phyloP scores from a whole-genome alignment of 768 basidiomycete genomes.

The Psilocybe sp. region DNA sequence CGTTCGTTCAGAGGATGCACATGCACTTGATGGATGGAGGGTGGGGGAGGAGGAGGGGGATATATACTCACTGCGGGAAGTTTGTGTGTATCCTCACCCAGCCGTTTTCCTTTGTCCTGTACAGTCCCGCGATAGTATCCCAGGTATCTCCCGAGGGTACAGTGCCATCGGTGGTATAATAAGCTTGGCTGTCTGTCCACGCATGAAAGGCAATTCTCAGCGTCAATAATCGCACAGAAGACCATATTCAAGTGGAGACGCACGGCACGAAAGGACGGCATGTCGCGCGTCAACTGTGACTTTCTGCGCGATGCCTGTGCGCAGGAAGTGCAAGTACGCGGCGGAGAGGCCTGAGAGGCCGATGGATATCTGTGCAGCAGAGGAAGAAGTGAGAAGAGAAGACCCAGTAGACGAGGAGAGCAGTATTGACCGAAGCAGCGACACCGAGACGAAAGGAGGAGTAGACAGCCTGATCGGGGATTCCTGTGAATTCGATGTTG shows the following conservation, averaged over 20 bases:
- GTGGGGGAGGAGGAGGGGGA: background rate
- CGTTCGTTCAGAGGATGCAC: background rate
- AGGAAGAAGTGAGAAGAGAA: background rate
- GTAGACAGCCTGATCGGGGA: conserved; percentile 41
- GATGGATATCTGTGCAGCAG: conserved; percentile 8
- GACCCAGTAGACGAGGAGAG: background rate
- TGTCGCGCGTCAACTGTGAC: conserved; percentile 55
- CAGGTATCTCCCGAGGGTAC: conserved; percentile 32
- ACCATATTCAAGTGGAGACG: conserved; percentile 13
- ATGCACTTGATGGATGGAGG: background rate
- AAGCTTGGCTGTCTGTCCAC: conserved; percentile 45
- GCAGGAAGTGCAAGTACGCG: conserved; percentile 44
- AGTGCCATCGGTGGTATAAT: conserved; percentile 42
- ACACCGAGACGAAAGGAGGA: conserved; percentile 55
- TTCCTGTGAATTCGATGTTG: conserved; percentile 10
- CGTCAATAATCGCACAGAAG: no score
- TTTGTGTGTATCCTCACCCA: conserved; percentile 61
- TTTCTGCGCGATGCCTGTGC: conserved; percentile 43
- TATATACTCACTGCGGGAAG: conserved; percentile 52
- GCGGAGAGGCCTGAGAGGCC: conserved; percentile 53
- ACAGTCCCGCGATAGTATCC: conserved; percentile 52
- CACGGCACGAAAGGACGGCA: conserved; percentile 54
- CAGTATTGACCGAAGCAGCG: conserved; percentile 44
- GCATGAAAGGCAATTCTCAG: background rate
- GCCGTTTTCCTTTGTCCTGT: conserved; percentile 46